A percentile compares a stretch with the other conserved stretches of the same genome.
Evolutionary conservation across 306 rosid species (phyloP).

Genomic region (Spatholobus suberectus): DNA sequence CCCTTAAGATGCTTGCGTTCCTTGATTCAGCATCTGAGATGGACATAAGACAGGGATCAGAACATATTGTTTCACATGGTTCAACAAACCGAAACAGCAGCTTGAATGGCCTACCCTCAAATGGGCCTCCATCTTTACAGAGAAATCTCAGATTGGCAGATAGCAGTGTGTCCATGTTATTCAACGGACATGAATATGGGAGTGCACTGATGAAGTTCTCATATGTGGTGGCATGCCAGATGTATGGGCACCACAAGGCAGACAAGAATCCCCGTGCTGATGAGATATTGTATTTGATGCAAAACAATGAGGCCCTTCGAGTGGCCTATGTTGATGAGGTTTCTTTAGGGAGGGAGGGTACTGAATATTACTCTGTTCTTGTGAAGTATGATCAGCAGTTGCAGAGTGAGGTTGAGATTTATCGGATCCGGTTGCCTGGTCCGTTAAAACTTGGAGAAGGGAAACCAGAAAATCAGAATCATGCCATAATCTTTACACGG

Average conservation of each 20-base stretch:
- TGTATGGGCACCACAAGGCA: constrained; percentile 84
- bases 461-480: constrained; percentile 96
- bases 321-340: constrained; percentile 93
- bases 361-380: constrained; percentile 90
- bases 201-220: constrained; percentile 88
- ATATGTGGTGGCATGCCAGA: constrained; percentile 88
- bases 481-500: constrained; percentile 91
- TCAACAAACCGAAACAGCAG: constrained; percentile 48
- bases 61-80: constrained; percentile 59
- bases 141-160: constrained; percentile 53
- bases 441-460: constrained; percentile 96
- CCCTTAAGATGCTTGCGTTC: constrained; percentile 87
- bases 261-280: constrained; percentile 81
- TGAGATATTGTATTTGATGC: constrained; percentile 80
- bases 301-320: constrained; percentile 91
- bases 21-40: constrained; percentile 86
- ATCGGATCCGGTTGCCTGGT: constrained; percentile 88
- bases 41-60: constrained; percentile 66
- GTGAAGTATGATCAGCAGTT: constrained; percentile 86
- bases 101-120: constrained; percentile 51
- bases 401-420: constrained; percentile 82
- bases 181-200: constrained; percentile 78
- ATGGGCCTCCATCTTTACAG: constrained; percentile 47
- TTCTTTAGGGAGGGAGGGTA: constrained; percentile 65
- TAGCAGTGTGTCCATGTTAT: constrained; percentile 61